Evolutionary conservation across 176 grass and related monocot genomes (phyloP), one percentile per base, ranked within the genome.

Genomic region (Aechmea fasciata): DNA sequence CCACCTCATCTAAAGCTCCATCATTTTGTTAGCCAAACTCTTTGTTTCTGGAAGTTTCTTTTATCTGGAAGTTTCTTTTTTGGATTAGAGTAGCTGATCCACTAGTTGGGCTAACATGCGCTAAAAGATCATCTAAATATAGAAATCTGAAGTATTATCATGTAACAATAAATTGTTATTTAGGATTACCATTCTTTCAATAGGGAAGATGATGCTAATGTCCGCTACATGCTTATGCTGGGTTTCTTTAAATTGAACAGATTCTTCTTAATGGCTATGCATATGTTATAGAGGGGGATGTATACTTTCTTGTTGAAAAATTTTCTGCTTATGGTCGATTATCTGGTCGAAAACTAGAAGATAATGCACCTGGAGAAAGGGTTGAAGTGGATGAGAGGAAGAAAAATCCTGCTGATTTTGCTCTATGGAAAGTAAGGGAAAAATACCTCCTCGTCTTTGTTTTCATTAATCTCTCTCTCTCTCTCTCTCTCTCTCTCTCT

Each of bases 291-390:
- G 84, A 79, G 64, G 85, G 86, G 24, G 93, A 97, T 90, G 84
- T 90, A 20, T 97, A 97, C 81, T 97, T 92, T 73, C 87, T 86
- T 65, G 84, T 97, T 71, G 89, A 92, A 49, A 92, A 79, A 48
- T 92, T 87, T 70, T 81, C 89, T 74, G 79, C 83, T 66, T 97
- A 97, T 79, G 93, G 93, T 33, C 79, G 26, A 49, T 75, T 97
- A 51, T 97, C 86, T 81, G 93, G 93, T 69, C 83, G 93, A 75
- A 97, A 89, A 64, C 55, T 97, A 81, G 89, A 97, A 79, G 93
- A 97, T 53, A 97, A 97, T 84, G 81, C 89, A 81, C 86, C 89
- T 66, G 93, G 93, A 24, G 93, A 97, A 89, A 97, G 93, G 73
- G 86, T 97, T 78, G 68, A 83, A 26, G 77, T 97, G 67, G 89